Conservation (phyloP, 306 rosid species). For the Casuarina glauca region DNA sequence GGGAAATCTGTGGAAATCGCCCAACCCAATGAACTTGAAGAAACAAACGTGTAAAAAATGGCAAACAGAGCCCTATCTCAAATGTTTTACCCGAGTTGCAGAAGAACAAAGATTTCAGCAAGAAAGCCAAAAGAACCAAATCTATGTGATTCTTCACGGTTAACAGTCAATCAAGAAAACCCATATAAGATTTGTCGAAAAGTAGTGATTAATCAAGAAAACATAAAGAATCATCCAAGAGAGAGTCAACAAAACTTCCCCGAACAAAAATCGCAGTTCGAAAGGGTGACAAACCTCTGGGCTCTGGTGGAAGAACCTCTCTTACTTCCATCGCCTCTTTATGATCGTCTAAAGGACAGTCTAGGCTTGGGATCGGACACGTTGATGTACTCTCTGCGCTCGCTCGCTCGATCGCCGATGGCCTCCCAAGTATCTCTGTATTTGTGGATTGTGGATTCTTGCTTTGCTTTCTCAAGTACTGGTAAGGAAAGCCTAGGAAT, state of each 20-base stretch:
- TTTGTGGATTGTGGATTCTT: neutral
- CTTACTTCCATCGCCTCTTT: conserved; percentile 4
- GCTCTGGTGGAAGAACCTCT: neutral
- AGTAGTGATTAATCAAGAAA: neutral
- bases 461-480: neutral
- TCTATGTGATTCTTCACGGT: neutral
- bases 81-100: neutral
- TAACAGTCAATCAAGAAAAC: neutral
- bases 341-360: neutral
- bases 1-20: neutral
- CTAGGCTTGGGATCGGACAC: neutral
- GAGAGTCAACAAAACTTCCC: neutral
- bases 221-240: neutral
- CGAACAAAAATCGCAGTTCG: neutral
- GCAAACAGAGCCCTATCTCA: neutral
- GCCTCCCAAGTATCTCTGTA: neutral
- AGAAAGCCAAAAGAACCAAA: neutral
- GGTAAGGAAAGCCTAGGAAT: neutral
- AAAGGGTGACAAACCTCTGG: neutral
- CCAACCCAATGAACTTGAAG: neutral
- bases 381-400: neutral
- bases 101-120: neutral
- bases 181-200: neutral
- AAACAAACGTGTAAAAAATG: neutral
- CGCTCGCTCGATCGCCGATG: neutral